Evolutionary conservation across 1,139 yeast genomes (phyloP).

Genomic region (Lodderomyces theae): DNA sequence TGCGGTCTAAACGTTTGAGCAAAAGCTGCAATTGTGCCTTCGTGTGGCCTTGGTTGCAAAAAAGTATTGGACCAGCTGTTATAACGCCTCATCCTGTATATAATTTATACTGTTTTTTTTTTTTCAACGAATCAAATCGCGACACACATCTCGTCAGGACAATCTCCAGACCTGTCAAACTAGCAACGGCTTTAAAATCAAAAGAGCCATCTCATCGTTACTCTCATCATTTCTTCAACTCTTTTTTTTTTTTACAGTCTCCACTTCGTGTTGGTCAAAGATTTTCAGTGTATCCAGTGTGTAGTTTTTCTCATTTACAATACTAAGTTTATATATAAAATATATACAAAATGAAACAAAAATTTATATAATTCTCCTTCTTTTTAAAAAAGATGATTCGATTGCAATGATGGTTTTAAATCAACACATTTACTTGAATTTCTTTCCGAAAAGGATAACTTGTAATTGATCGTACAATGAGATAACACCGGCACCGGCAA

Average conservation of each 20-base stretch:
- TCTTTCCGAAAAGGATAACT: conserved; percentile 50
- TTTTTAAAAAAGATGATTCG: neutral
- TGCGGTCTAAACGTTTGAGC: too few relatives aligned
- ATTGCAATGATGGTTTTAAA: too few relatives aligned
- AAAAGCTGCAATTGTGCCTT: too few relatives aligned
- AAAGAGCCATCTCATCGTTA: neutral
- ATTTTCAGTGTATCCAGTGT: too few relatives aligned
- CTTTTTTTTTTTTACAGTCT: too few relatives aligned
- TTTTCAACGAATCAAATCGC: too few relatives aligned
- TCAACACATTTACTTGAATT: conserved; percentile 33
- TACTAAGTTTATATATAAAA: conserved; percentile 1
- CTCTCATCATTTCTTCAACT: too few relatives aligned
- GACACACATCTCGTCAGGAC: too few relatives aligned
- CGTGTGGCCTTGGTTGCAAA: neutral
- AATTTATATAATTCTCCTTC: neutral
- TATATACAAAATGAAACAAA: conserved; percentile 1
- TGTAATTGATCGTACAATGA: conserved; percentile 54
- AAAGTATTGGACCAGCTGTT: neutral
- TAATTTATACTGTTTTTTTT: neutral
- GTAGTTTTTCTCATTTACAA: neutral
- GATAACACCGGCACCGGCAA: conserved; percentile 57
- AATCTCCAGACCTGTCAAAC: too few relatives aligned
- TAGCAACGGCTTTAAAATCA: neutral
- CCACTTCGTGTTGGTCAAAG: too few relatives aligned
- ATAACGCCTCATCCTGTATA: neutral